Base-by-base conservation (phyloP, 441 rosid species). In the Melastoma candidum region DNA sequence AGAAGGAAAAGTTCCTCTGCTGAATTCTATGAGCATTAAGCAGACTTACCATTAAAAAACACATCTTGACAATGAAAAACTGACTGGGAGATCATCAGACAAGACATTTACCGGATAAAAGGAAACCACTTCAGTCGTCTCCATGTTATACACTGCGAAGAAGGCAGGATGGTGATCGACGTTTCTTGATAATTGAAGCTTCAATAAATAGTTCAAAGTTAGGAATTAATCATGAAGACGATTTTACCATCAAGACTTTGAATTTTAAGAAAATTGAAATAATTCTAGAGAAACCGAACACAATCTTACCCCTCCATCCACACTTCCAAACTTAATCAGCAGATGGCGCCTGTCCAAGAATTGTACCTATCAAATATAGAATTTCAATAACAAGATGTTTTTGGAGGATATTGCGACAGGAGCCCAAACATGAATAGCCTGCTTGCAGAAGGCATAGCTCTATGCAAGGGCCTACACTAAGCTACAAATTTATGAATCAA, bases 81-180 rank as follows among this genome's bases (percentile, higher is more conserved):
- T 26, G 12, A 54, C 36, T 29, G 36, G 3, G 36, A 29, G 7
- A 29, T 29, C 7, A 29, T 24, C 14, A 45, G 47, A 36, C 7
- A 49, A 36, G 54, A 48, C 1, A 56, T 22, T 47, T 65, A 88
- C 98, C 95, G 81, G 93, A 78, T 84, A 86, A 74, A 88, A 93
- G 65, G 97, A 92, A 71, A 88, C 82, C 58, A 93, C 72, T 68
- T 93, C 96, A 46, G 97, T 85, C 60, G 97, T 86, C 70, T 86
- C 98, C 97, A 93, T 93, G 68, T 89, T 81, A 75, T 93, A 93
- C 48, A 93, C 95, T 8, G 90, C 96, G 54, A 88, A 93, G 72
- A 93, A 93, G 25, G 97, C 82, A 17, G 80, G 75, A 54, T 75
- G 90, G 53, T 72, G 71, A 75, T 88, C 96, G 65, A 84, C 73